Evolutionary conservation across 2,329 filamentous ascomycete species (phyloP).

Genomic region (Celoporthe dispersa): DNA sequence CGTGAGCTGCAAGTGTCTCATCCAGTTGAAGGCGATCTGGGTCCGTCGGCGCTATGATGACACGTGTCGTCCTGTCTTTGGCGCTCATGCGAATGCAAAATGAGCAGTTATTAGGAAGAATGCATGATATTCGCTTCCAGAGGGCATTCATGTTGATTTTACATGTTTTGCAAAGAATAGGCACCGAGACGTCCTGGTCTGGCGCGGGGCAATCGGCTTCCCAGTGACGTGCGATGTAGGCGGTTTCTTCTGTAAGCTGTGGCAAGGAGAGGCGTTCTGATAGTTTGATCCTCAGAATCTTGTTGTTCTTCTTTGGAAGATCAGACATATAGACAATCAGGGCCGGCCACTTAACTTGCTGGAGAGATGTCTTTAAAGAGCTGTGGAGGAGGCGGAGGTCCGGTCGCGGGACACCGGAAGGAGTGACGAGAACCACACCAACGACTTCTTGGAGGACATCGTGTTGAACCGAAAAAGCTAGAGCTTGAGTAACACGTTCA

Average conservation of each 20-base stretch:
- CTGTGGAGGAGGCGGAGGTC: constrained; percentile 54
- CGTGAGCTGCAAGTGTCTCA: constrained; percentile 7
- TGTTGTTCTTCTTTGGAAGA: constrained; percentile 60
- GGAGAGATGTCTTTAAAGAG: constrained; percentile 51
- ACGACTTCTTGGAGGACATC: constrained; percentile 28
- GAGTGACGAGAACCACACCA: constrained; percentile 24
- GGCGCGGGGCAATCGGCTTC: constrained; percentile 53
- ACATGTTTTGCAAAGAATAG: constrained; percentile 45
- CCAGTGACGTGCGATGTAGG: constrained; percentile 51
- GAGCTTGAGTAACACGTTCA: constrained; percentile 16
- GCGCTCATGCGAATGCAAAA: constrained; percentile 32
- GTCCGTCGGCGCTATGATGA: constrained; percentile 13
- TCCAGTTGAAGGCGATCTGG: constrained; percentile 10
- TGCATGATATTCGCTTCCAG: constrained; percentile 24
- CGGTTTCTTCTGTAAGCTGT: constrained; percentile 49
- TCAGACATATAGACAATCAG: constrained; percentile 60
- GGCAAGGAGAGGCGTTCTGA: constrained; percentile 52
- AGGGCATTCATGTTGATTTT: constrained; percentile 38
- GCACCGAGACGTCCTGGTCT: constrained; percentile 49
- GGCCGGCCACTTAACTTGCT: constrained; percentile 57
- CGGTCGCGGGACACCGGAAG: constrained; percentile 14
- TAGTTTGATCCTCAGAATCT: constrained; percentile 59
- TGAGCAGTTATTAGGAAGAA: constrained; percentile 25
- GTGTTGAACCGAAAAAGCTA: constrained; percentile 26
- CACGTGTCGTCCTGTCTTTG: constrained; percentile 24